Percentiles rank a stretch among this genome's conserved stretches.
Evolutionary conservation across 106 monocot genomes (phyloP).

Genomic region (Hemerocallis citrina): DNA sequence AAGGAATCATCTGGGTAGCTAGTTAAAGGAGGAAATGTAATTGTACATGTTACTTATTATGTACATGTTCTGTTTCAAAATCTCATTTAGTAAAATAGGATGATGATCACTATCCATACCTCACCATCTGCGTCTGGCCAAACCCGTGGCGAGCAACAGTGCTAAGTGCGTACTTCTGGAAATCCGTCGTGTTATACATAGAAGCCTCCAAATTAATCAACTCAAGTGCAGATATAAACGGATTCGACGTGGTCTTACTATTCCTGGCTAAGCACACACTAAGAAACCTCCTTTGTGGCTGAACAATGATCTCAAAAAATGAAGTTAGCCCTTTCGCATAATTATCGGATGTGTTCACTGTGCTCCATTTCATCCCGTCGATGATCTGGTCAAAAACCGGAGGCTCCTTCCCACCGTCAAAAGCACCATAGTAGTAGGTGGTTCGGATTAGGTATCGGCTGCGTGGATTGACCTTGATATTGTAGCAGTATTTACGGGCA

Average conservation of each 20-base stretch:
- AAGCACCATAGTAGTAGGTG: conserved; percentile 76
- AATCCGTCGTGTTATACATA: conserved; percentile 71
- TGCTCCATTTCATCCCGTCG: conserved; percentile 68
- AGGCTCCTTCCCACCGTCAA: conserved; percentile 56
- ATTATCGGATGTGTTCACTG: conserved; percentile 47
- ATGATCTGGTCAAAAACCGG: conserved; percentile 84
- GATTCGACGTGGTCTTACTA: conserved; percentile 34
- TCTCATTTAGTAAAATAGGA: not conserved
- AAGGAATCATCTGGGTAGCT: conserved; percentile 83
- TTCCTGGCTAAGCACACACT: conserved; percentile 74
- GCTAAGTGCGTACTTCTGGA: conserved; percentile 34
- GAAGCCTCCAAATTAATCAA: conserved; percentile 51
- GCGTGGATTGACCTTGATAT: conserved; percentile 35
- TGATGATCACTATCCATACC: not conserved
- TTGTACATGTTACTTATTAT: not conserved
- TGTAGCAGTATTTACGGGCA: conserved; percentile 62
- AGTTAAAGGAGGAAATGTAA: conserved; percentile 9
- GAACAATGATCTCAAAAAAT: conserved; percentile 59
- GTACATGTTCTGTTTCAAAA: conserved; percentile 6
- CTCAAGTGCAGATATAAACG: conserved; percentile 77
- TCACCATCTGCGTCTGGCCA: conserved; percentile 13
- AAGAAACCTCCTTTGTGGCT: conserved; percentile 23
- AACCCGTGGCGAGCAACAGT: conserved; percentile 60
- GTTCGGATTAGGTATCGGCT: conserved; percentile 63
- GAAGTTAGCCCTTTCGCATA: conserved; percentile 45